Base-by-base conservation (phyloP, 352 stramenopile species). In the Phytophthora citricola region DNA sequence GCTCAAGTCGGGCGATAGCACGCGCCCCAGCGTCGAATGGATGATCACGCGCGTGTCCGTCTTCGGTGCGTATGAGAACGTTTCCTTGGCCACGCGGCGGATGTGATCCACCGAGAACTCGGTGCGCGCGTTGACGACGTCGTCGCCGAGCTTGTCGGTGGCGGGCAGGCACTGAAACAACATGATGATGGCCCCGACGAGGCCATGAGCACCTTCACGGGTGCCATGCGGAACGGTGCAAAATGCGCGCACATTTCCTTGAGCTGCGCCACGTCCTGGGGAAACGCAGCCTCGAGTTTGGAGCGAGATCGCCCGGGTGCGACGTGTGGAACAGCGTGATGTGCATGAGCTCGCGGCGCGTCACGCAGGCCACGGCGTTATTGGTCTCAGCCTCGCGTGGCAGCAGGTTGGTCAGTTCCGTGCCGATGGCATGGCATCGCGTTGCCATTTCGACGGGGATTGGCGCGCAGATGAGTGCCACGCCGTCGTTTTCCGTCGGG, bases 271-370 rank as follows among this genome's bases (percentile, higher is more conserved):
- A 91, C 75, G 56, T 92, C 79, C 41, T 80, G 48, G 5, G 27
- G 38, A 75, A 71, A 1, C 75, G 79, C 4, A 59, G 31, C 38
- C 62, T 79, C 12, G 79, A 76, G 29, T 76, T 53, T 0, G 82
- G 79, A 2, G 83, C 63, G 34, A 91, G 53, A 12, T 89, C 82
- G 26, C 79, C 71, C 5, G 85, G 85, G 46, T 91, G 83, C 11
- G 85, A 93, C 45, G 85, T 91, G 70, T 93, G 85, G 63, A 91
- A 92, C 8, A 93, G 66, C 55, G 85, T 93, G 61, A 93, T 66
- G 67, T 93, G 85, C 85, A 93, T 91, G 29, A 87, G 76, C 4
- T 87, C 80, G 12, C 74, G 69, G 9, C 75, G 77, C 56, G 89
- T 92, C 34, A 91, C 77, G 58, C 86, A 90, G n/a, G 61, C 71